Evolutionary conservation across 768 basidiomycete genomes (phyloP), one percentile per base, ranked within the genome.

Genomic region (Lentinula detonsa): DNA sequence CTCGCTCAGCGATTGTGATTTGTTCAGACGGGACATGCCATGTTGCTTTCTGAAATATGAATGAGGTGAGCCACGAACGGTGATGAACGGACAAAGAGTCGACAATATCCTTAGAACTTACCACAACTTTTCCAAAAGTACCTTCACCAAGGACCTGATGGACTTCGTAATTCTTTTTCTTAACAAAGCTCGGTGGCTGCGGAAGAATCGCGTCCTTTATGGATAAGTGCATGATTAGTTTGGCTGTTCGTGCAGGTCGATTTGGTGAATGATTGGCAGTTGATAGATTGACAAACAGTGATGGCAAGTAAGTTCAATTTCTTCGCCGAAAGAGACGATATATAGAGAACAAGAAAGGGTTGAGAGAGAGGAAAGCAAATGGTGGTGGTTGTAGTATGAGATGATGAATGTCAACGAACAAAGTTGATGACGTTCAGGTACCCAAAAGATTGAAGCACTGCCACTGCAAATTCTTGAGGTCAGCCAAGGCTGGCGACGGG

Each of bases 81-180:
- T 5, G 42, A 57, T 63, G 57, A 37, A 54, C 46, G 35, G 21
- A 45, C 11, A 15, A 51, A n/a, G n/a, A 48, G n/a, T n/a, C n/a
- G n/a, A 28, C 28, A 28, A 28, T 28, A 28, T 39, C 37, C 1
- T 39, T 70, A 58, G 48, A 16, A 75, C 76, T 75, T 67, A 91
- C 89, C 72, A 93, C 80, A 52, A 98, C 96, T 70, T 93, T 92
- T 28, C 95, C 95, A 73, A 96, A 97, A 0, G 93, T 87, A 3
- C 95, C 95, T 13, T 81, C 80, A 4, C 95, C 95, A 4, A 95
- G 77, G 4, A 85, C 78, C 33, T 87, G 81, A 61, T 89, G 85
- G 1, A 90, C 74, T 62, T 87, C 87, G 66, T 93, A 93, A 23
- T 78, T 69, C 72, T 89, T 91, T 80, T 96, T 97, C 81, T 95